Conservation (phyloP, 345 rosid genomes). For the Aurinia saxatilis region DNA sequence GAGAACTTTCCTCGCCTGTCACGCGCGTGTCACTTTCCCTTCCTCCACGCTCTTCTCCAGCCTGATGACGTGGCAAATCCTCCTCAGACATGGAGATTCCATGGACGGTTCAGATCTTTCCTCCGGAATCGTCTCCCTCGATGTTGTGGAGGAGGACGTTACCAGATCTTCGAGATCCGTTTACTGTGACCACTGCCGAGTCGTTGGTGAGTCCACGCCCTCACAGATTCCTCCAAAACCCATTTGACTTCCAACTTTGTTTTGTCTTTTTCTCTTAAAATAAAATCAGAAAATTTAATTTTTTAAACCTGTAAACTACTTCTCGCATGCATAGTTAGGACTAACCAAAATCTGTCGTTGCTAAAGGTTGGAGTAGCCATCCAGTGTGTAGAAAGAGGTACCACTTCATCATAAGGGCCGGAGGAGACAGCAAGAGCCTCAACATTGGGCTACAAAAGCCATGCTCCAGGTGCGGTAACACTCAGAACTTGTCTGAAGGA, state of each 20-base stretch:
- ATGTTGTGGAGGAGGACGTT: slow-evolving; percentile 68
- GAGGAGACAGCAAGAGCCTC: slow-evolving; percentile 13
- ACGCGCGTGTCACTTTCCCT: slow-evolving; percentile 44
- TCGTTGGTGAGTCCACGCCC: slow-evolving; percentile 59
- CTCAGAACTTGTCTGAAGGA: slow-evolving; percentile 33
- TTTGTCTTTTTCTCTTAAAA: neutral
- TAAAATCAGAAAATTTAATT: too few relatives aligned
- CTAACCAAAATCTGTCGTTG: neutral
- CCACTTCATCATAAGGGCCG: slow-evolving; percentile 58
- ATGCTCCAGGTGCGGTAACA: slow-evolving; percentile 42
- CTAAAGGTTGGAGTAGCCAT: slow-evolving; percentile 70
- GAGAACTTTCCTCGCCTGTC: slow-evolving; percentile 34
- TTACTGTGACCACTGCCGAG: slow-evolving; percentile 77
- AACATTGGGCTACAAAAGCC: slow-evolving; percentile 16
- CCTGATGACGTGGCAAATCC: slow-evolving; percentile 54
- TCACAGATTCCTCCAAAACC: neutral
- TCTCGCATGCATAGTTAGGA: neutral
- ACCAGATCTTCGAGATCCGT: slow-evolving; percentile 60
- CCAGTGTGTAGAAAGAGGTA: slow-evolving; percentile 70
- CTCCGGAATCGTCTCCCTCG: slow-evolving; percentile 35
- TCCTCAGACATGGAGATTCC: slow-evolving; percentile 44
- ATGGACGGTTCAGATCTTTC: slow-evolving; percentile 32
- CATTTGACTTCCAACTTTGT: neutral
- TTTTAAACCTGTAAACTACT: neutral
- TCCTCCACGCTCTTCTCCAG: slow-evolving; percentile 45